phyloP scores from a whole-genome alignment of 768 basidiomycete genomes.

The Nidula microcarpa region DNA sequence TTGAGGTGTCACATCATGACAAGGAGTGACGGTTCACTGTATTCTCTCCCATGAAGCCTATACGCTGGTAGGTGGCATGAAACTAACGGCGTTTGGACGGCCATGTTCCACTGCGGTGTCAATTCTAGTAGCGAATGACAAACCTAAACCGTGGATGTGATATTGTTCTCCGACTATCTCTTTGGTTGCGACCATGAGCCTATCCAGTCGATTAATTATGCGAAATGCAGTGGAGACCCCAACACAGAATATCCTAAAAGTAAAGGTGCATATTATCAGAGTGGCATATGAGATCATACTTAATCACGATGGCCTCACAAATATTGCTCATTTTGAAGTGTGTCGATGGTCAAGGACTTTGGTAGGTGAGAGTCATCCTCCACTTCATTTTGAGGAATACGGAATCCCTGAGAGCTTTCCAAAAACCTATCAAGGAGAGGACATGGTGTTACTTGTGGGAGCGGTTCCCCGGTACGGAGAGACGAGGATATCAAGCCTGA shows the following conservation, averaged over 20 bases:
- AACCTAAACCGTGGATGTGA: slow-evolving; percentile 71
- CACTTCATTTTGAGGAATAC: slow-evolving; percentile 65
- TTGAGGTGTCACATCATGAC: too few relatives aligned
- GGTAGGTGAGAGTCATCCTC: slow-evolving; percentile 79
- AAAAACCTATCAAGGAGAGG: slow-evolving; percentile 53
- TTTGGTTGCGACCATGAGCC: slow-evolving; percentile 77
- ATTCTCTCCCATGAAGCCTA: too few relatives aligned
- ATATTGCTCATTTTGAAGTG: slow-evolving; percentile 76
- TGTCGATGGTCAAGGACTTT: slow-evolving; percentile 64
- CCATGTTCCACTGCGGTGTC: too few relatives aligned
- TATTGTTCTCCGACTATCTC: slow-evolving; percentile 86
- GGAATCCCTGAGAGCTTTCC: slow-evolving; percentile 50
- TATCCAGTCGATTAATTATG: slow-evolving; percentile 71
- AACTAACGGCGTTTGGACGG: too few relatives aligned
- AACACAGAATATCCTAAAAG: slow-evolving; percentile 62
- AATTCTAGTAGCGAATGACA: too few relatives aligned
- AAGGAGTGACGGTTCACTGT: too few relatives aligned
- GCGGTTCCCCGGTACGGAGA: slow-evolving; percentile 65
- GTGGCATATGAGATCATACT: not conserved
- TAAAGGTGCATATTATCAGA: not conserved
- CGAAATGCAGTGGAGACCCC: slow-evolving; percentile 68
- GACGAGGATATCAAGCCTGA: slow-evolving; percentile 75
- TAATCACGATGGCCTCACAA: slow-evolving; percentile 41
- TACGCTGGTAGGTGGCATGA: too few relatives aligned
- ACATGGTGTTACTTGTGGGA: slow-evolving; percentile 87